Evolutionary conservation across 345 rosid species (phyloP), one percentile per base, ranked within the genome.

Genomic region (Lepidium didymum): DNA sequence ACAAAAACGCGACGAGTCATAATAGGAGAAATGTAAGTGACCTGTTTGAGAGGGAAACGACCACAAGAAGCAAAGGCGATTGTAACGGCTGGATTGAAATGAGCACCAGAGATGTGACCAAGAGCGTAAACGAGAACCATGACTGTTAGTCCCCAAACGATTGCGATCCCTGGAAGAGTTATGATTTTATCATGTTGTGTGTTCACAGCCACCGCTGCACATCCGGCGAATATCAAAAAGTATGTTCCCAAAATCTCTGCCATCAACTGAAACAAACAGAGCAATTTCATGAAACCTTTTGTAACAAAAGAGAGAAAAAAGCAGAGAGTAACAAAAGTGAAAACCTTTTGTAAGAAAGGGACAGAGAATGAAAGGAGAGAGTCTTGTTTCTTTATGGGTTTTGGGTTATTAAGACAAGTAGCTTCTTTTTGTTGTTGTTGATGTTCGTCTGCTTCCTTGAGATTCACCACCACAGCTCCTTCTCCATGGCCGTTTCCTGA

Each of bases 41-140:
- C 97, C 86, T 85, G 96, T 79, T 81, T 90, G 70, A 84, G 70
- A 7, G 98, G 97, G 68, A 93, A 93, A 54, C 96, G 82, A 40
- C 80, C 82, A 82, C 86, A 83, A 45, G 89, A 72, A 12, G 98
- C 98, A 40, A 88, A 88, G 66, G 98, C 98, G 25, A 90, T 75
- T 56, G 98, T 93, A 75, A 93, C 97, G 5, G 98, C 90, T 5
- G 97, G 98, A 62, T 93, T 93, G 47, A 93, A 88, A 85, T 93
- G 97, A 60, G 96, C 98, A 36, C 98, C 98, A 14, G 98, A 90
- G 83, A 93, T 88, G 65, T 93, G 98, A 15, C 98, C 97, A 2
- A 90, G 79, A 19, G 98, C 77, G 81, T 90, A 93, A 64, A 84
- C 85, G 23, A 90, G 67, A 5, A 87, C 97, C 96, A 85, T 86